These are phyloP conservation scores for Pleurotus tuoliensis DNA, from an alignment of 768 basidiomycete species.

Conservation along the genomic window DNA sequence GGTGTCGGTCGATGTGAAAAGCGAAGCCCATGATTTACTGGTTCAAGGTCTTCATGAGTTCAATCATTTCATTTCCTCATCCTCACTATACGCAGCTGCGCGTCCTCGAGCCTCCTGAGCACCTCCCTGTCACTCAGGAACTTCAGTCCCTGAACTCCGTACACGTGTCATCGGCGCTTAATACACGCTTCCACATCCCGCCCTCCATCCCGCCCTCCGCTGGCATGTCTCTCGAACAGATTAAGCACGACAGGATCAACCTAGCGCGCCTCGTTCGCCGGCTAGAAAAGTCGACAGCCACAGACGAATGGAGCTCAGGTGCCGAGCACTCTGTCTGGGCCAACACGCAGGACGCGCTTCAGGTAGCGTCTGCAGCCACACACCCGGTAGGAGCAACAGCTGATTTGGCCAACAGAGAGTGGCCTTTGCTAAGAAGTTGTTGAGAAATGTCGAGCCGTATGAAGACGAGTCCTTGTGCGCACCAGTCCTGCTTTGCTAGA, in stretches of 20 bases:
- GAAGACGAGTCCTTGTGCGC: constrained; percentile 42
- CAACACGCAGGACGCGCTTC: constrained; percentile 48
- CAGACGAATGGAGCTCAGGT: constrained; percentile 33
- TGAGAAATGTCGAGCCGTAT: constrained; percentile 55
- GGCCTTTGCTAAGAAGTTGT: constrained; percentile 51
- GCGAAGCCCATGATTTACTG: no score
- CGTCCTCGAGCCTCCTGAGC: no score
- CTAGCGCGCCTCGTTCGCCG: constrained; percentile 55
- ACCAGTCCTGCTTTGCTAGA: no score
- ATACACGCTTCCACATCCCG: no score
- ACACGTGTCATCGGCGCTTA: no score
- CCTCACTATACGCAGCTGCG: no score
- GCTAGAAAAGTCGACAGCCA: constrained; percentile 51
- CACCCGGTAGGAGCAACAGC: not conserved
- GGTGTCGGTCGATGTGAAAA: no score
- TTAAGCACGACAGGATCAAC: constrained; percentile 63
- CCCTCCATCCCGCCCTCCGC: no score
- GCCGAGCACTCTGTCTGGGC: constrained; percentile 40
- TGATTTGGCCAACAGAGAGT: constrained; percentile 30
- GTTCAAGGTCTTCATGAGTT: no score
- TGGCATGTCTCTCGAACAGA: constrained; percentile 3
- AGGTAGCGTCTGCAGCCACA: constrained; percentile 36
- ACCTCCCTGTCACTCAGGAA: no score
- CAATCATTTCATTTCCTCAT: no score
- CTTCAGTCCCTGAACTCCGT: no score